Conservation (phyloP, 2,329 filamentous ascomycete species). For the Cladophialophora psammophila region DNA sequence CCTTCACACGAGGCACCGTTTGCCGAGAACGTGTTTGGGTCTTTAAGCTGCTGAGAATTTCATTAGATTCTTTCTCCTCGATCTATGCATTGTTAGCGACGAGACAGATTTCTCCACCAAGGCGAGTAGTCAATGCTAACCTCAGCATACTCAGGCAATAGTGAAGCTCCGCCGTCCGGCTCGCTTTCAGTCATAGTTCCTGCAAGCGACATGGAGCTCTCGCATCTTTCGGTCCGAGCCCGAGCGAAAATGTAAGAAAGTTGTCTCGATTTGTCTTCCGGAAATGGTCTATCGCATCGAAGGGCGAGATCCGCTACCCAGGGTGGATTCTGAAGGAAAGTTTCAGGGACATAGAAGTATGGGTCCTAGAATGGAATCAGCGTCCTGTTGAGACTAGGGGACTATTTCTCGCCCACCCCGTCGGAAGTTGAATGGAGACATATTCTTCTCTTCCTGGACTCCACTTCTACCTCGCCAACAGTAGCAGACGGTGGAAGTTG, state of each 20-base stretch:
- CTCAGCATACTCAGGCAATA: background rate
- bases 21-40: background rate
- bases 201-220: constrained; percentile 2
- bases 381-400: background rate
- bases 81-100: background rate
- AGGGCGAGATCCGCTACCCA: constrained; percentile 29
- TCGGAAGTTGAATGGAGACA: background rate
- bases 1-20: background rate
- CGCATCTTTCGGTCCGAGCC: background rate
- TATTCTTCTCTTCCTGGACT: background rate
- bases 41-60: background rate
- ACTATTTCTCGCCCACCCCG: background rate
- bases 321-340: background rate
- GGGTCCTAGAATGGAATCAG: constrained; percentile 3
- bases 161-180: background rate
- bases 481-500: background rate
- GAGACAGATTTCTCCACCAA: background rate
- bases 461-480: background rate
- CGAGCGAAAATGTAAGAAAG: background rate
- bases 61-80: background rate
- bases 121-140: background rate
- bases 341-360: background rate
- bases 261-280: background rate
- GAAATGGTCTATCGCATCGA: constrained; percentile 7
- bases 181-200: constrained; percentile 13